phyloP scores from a whole-genome alignment of 1,284 basidiomycete genomes.

The Xanthoconium separans region DNA sequence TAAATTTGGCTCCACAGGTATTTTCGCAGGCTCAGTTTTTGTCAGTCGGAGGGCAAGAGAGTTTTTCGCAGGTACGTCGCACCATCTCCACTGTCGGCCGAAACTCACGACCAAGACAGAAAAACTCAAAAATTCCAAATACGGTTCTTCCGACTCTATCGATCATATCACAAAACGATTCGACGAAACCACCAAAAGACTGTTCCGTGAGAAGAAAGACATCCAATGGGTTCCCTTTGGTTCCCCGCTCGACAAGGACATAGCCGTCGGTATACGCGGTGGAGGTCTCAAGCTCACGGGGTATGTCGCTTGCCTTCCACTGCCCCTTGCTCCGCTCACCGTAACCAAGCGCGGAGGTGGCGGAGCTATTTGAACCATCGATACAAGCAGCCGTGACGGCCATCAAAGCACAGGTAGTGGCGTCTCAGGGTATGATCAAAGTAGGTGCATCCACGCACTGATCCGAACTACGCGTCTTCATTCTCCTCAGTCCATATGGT shows the following conservation, averaged over 20 bases:
- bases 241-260: conserved; percentile 74
- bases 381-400: conserved; percentile 66
- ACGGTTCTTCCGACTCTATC: conserved; percentile 63
- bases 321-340: conserved; percentile 10
- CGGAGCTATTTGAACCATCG: conserved; percentile 73
- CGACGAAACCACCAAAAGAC: conserved; percentile 76
- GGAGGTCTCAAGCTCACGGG: conserved; percentile 72
- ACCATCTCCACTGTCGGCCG: background rate
- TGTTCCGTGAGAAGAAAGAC: conserved; percentile 67
- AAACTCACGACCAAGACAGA: conserved; percentile 38
- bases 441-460: conserved; percentile 32
- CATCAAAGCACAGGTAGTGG: conserved; percentile 68
- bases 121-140: conserved; percentile 68
- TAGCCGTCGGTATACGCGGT: conserved; percentile 61
- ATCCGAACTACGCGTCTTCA: conserved; percentile 3
- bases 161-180: conserved; percentile 74
- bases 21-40: conserved; percentile 80
- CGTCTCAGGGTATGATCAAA: conserved; percentile 63
- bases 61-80: conserved; percentile 58
- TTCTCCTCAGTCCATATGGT: conserved; percentile 59
- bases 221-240: conserved; percentile 72
- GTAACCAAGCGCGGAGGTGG: conserved; percentile 51
- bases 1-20: conserved; percentile 41
- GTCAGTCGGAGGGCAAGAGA: conserved; percentile 68
- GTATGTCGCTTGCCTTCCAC: conserved; percentile 35